Conservation (phyloP, 1,284 basidiomycete genomes). For the Cutaneotrichosporon sp. region DNA sequence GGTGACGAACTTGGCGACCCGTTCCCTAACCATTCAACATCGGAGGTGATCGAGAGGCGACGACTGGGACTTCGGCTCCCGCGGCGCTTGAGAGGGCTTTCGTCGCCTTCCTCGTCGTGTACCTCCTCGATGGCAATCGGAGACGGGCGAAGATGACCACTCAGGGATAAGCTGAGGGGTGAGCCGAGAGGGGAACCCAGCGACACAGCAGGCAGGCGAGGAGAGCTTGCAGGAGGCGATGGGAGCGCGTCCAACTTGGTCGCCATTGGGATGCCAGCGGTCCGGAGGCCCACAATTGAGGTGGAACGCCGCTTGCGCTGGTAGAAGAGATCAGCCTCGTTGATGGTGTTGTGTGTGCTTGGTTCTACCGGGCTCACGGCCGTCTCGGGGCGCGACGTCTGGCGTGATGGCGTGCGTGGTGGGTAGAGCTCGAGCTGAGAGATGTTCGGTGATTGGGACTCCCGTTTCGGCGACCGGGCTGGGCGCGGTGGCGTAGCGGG, state of each 20-base stretch:
- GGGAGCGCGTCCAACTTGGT: background rate
- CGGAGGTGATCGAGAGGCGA: background rate
- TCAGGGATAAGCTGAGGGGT: background rate
- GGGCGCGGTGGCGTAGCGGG: background rate
- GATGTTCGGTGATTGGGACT: background rate
- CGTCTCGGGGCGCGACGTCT: background rate
- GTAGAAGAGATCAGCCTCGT: conserved; percentile 5
- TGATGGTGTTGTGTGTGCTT: background rate
- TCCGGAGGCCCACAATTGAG: background rate
- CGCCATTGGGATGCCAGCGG: background rate
- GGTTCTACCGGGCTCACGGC: background rate
- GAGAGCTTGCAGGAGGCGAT: background rate
- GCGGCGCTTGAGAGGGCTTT: background rate
- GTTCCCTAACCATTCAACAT: background rate
- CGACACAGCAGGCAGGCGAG: background rate
- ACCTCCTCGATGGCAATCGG: background rate
- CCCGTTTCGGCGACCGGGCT: background rate
- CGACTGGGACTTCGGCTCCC: background rate
- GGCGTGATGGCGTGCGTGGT: background rate
- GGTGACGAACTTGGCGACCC: background rate
- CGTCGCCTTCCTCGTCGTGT: background rate
- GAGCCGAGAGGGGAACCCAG: background rate
- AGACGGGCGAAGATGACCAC: background rate
- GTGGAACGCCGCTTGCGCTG: background rate
- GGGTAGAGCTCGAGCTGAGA: background rate